phyloP scores from a whole-genome alignment of 2,329 filamentous ascomycete species.

The Epichloe uncinata region DNA sequence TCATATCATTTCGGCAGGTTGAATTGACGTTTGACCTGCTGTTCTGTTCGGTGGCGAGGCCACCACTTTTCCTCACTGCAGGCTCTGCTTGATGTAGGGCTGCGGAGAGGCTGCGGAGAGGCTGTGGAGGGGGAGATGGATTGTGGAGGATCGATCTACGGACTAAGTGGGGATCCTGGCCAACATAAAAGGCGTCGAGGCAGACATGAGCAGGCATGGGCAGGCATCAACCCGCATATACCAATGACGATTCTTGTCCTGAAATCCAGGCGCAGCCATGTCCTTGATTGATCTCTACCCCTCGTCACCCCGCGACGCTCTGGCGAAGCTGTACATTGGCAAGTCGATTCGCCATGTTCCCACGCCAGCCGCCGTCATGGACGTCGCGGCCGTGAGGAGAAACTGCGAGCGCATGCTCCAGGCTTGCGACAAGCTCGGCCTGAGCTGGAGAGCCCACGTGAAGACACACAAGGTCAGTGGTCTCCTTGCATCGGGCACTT shows the following conservation, averaged over 20 bases:
- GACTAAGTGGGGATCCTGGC: no score
- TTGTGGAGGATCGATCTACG: no score
- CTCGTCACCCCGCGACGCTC: slow-evolving; percentile 11
- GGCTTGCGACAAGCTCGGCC: slow-evolving; percentile 40
- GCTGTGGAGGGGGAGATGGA: no score
- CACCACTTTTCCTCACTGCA: slow-evolving; percentile 39
- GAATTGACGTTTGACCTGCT: neutral
- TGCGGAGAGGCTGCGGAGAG: slow-evolving; percentile 31
- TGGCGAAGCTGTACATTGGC: slow-evolving; percentile 31
- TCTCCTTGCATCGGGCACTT: neutral
- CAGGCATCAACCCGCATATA: no score
- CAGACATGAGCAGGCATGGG: no score
- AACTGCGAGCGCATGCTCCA: slow-evolving; percentile 64
- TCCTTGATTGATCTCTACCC: slow-evolving; percentile 12
- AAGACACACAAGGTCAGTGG: slow-evolving; percentile 65
- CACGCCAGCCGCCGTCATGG: slow-evolving; percentile 55
- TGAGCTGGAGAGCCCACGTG: slow-evolving; percentile 64
- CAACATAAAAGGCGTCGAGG: neutral
- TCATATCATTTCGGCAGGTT: no score
- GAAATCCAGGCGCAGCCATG: slow-evolving; percentile 5
- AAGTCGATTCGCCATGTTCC: slow-evolving; percentile 45
- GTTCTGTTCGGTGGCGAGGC: slow-evolving; percentile 6
- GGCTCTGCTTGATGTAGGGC: slow-evolving; percentile 29
- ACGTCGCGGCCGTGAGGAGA: slow-evolving; percentile 48
- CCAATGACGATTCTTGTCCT: neutral